These are phyloP conservation scores for Dothistroma septosporum DNA, from an alignment of 2,329 filamentous ascomycete genomes.

Conservation along the genomic window DNA sequence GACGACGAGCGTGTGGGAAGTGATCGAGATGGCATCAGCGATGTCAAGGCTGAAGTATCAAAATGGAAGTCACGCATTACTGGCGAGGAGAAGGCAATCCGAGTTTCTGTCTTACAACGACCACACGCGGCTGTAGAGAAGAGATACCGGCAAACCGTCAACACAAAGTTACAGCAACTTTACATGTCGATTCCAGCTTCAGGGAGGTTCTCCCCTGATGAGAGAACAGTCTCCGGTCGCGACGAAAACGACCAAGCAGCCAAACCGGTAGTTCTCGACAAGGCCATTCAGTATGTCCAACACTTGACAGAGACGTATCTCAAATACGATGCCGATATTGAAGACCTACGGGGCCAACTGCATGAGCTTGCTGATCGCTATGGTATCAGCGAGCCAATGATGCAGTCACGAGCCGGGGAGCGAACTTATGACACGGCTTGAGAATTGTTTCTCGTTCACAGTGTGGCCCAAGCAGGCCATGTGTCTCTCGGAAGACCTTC, in stretches of 20 bases:
- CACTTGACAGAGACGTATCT: constrained; percentile 19
- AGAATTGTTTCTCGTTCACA: not conserved
- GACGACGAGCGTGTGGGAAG: not conserved
- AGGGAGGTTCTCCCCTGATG: constrained; percentile 10
- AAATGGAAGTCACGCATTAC: not conserved
- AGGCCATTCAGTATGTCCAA: constrained; percentile 19
- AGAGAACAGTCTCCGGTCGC: constrained; percentile 4
- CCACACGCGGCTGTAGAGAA: constrained; percentile 21
- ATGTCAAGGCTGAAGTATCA: not conserved
- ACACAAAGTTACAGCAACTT: constrained; percentile 19
- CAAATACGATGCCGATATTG: constrained; percentile 19
- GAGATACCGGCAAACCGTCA: constrained; percentile 18
- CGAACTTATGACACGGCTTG: not conserved
- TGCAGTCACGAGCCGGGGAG: not conserved
- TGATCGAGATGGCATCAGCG: not conserved
- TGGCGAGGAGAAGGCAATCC: not conserved
- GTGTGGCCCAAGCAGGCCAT: too few relatives aligned
- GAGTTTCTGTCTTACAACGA: constrained; percentile 6
- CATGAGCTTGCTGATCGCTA: constrained; percentile 6
- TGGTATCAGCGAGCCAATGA: not conserved
- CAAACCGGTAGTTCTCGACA: constrained; percentile 20
- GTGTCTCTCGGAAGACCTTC: not conserved
- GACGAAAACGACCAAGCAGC: constrained; percentile 12
- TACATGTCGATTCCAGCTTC: constrained; percentile 17
- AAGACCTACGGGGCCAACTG: constrained; percentile 12